These are phyloP conservation scores for Adenanthera pavonina DNA, from an alignment of 306 rosid species.

Conservation along the genomic window DNA sequence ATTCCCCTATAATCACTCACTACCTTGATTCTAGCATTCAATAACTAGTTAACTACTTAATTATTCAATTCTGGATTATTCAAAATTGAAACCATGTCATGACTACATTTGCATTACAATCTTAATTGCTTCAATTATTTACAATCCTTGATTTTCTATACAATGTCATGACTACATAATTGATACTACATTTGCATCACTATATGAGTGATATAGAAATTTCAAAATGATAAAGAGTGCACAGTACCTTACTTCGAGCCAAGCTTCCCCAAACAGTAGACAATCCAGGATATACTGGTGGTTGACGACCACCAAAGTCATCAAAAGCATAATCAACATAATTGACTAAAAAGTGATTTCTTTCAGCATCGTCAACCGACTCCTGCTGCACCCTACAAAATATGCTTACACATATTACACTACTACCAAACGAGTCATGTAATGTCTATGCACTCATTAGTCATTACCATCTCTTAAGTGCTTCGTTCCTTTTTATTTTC, in stretches of 20 bases:
- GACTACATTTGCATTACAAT: neutral
- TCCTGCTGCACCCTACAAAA: slow-evolving; percentile 97
- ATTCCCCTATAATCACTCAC: neutral
- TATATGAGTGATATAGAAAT: slow-evolving; percentile 14
- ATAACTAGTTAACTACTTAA: neutral
- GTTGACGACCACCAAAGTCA: slow-evolving; percentile 99
- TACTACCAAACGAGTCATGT: slow-evolving; percentile 3
- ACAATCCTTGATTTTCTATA: neutral
- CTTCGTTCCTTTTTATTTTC: neutral
- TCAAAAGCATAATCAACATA: slow-evolving; percentile 96
- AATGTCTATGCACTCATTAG: slow-evolving; percentile 16
- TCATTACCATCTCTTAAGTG: neutral
- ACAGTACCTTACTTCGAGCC: slow-evolving; percentile 93
- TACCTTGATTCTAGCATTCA: neutral
- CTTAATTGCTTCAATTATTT: neutral
- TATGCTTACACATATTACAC: slow-evolving; percentile 30
- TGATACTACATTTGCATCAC: neutral
- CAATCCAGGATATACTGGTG: slow-evolving; percentile 97
- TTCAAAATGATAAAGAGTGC: slow-evolving; percentile 36
- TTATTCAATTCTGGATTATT: neutral
- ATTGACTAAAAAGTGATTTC: slow-evolving; percentile 93
- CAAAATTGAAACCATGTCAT: neutral
- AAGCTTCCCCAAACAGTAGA: slow-evolving; percentile 99
- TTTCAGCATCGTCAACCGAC: slow-evolving; percentile 94
- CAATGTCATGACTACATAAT: neutral